Percentiles rank a stretch among this genome's conserved stretches.
phyloP scores from a whole-genome alignment of 495 filamentous ascomycete species.

The Xylaria venustula region DNA sequence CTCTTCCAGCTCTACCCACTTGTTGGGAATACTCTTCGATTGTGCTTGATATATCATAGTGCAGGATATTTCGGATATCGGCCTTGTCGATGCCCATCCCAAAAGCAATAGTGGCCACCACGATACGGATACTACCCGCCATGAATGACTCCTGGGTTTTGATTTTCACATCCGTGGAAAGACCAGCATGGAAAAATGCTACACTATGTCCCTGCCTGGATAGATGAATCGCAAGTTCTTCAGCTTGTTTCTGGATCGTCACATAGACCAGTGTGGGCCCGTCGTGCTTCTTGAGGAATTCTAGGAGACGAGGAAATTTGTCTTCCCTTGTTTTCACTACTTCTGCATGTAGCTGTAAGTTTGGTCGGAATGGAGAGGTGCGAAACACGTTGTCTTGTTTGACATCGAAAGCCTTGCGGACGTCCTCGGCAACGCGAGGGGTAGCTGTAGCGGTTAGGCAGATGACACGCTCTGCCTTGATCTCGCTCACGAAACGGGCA shows the following conservation, averaged over 20 bases:
- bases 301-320: constrained; percentile 42
- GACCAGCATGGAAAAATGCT: constrained; percentile 53
- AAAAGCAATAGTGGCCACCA: constrained; percentile 61
- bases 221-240: constrained; percentile 40
- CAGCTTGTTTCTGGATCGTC: constrained; percentile 51
- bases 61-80: constrained; percentile 56
- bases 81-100: constrained; percentile 62
- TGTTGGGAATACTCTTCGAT: constrained; percentile 62
- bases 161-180: constrained; percentile 40
- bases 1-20: constrained; percentile 58
- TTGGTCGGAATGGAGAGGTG: constrained; percentile 57
- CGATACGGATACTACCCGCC: constrained; percentile 42
- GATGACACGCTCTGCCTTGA: constrained; percentile 55
- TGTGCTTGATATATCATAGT: constrained; percentile 53
- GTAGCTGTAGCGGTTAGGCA: constrained; percentile 61
- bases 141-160: constrained; percentile 55
- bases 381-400: constrained; percentile 46
- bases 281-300: constrained; percentile 46
- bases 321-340: constrained; percentile 36
- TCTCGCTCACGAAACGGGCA: constrained; percentile 55
- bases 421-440: constrained; percentile 51
- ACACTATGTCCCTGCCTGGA: constrained; percentile 36
- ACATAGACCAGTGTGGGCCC: constrained; percentile 60
- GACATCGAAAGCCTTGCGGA: constrained; percentile 53
- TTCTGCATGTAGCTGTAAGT: constrained; percentile 53